Evolutionary conservation across 768 basidiomycete genomes (phyloP).

Genomic region (Rhodotorula toruloides): DNA sequence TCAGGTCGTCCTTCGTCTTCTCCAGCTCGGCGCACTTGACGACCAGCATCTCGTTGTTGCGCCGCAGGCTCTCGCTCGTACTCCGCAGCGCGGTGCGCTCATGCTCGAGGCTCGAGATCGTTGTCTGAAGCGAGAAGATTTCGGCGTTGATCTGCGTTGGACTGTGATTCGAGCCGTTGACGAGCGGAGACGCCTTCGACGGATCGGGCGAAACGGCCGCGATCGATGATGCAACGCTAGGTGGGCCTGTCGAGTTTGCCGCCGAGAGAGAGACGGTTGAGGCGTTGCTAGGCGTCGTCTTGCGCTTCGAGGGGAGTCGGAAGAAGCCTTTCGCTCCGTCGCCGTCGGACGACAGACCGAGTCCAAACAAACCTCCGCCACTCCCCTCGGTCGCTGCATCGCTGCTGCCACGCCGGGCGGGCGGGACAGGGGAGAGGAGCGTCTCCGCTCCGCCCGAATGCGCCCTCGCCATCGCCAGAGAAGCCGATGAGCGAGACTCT

Average conservation of each 20-base stretch:
- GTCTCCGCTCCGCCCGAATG: not conserved
- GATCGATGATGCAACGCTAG: not conserved
- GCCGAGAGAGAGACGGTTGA: not conserved
- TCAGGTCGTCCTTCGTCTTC: constrained; percentile 36
- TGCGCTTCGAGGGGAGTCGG: constrained; percentile 19
- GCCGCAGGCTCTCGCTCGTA: constrained; percentile 15
- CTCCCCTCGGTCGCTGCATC: not conserved
- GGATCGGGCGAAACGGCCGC: not conserved
- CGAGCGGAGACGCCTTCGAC: not conserved
- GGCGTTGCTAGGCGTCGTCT: constrained; percentile 3
- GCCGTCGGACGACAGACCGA: not conserved
- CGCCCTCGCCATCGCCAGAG: not conserved
- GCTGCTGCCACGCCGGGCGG: not conserved
- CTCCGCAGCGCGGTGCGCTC: constrained; percentile 7
- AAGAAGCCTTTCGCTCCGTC: constrained; percentile 27
- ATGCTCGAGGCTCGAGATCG: constrained; percentile 16
- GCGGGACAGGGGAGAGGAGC: not conserved
- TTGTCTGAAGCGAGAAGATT: constrained; percentile 7
- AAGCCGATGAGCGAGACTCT: constrained; percentile 6
- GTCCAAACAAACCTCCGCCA: not conserved
- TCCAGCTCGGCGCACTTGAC: constrained; percentile 33
- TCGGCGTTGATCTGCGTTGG: constrained; percentile 6
- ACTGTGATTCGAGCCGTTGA: not conserved
- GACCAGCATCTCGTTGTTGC: constrained; percentile 24
- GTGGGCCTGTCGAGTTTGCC: not conserved